Conservation (phyloP, 2,329 filamentous ascomycete genomes). For the Scortechinia acanthostroma region DNA sequence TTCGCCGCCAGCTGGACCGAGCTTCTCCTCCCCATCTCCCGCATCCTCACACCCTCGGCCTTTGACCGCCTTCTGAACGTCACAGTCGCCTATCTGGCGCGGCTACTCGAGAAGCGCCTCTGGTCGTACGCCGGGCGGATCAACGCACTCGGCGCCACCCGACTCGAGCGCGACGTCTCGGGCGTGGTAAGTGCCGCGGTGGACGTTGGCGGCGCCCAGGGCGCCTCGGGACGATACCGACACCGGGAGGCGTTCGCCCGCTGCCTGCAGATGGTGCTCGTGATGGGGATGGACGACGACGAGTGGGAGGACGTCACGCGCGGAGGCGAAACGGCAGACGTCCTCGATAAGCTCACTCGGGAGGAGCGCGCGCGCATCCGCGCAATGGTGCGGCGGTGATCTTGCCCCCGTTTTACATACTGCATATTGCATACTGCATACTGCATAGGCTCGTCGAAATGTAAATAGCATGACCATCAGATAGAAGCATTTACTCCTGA, state of each 20-base stretch:
- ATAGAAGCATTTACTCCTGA: no score
- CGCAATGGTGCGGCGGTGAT: constrained; percentile 44
- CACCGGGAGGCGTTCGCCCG: constrained; percentile 72
- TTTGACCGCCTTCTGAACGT: constrained; percentile 71
- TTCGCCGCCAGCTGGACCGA: constrained; percentile 83
- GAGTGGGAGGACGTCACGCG: constrained; percentile 75
- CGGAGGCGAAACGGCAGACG: constrained; percentile 31
- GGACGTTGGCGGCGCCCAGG: neutral
- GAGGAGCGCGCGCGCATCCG: constrained; percentile 72
- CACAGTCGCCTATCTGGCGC: constrained; percentile 69
- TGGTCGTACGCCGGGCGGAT: constrained; percentile 73
- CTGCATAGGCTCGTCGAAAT: no score
- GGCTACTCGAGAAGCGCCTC: constrained; percentile 79
- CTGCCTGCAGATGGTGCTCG: constrained; percentile 73
- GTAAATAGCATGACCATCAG: no score
- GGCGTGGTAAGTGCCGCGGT: constrained; percentile 63
- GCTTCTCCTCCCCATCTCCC: constrained; percentile 75
- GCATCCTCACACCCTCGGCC: constrained; percentile 72
- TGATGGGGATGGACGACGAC: constrained; percentile 91
- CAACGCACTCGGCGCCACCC: constrained; percentile 74
- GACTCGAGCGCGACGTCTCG: constrained; percentile 77
- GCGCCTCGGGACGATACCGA: constrained; percentile 61
- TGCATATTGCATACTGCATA: no score
- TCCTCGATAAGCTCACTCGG: constrained; percentile 49
- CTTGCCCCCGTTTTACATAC: no score